phyloP scores from a whole-genome alignment of 176 grass and related monocot species.

The Hordeum vulgare region MorexV3_pseudomolecules_assembly NC_058524.1:10433012-10433511 shows the following conservation, averaged over 20 bases:
- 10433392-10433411: conserved; percentile 14
- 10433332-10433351: conserved; percentile 56
- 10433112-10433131: neutral
- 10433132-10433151: conserved; percentile 59
- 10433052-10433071: neutral
- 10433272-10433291: neutral
- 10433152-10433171: conserved; percentile 80
- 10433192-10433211: conserved; percentile 76
- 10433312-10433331: conserved; percentile 46
- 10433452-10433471: neutral
- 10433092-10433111: neutral
- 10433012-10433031: conserved; percentile 74
- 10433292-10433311: conserved; percentile 61
- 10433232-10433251: neutral
- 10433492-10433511: neutral
- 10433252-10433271: neutral
- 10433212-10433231: conserved; percentile 37
- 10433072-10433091: neutral
- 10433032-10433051: conserved; percentile 33
- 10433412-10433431: neutral
- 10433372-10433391: conserved; percentile 52
- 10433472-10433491: neutral
- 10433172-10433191: conserved; percentile 91
- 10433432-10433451: neutral
- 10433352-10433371: conserved; percentile 80